Evolutionary conservation across 2,329 filamentous ascomycete genomes (phyloP).

Genomic region (Xylaria sp.): DNA sequence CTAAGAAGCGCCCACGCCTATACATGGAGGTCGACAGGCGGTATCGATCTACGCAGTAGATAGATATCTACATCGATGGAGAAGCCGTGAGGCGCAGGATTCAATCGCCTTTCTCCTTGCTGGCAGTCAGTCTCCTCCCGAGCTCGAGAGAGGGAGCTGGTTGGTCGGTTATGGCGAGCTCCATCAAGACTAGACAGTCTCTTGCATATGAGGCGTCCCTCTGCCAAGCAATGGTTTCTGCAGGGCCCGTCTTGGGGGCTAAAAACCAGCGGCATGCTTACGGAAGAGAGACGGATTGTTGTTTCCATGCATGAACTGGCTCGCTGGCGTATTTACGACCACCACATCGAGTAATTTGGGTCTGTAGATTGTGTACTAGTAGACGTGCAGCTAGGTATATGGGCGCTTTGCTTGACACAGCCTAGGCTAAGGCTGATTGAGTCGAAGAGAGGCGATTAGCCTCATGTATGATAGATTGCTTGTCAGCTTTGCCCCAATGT

Average conservation of each 20-base stretch:
- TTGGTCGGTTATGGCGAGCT: constrained; percentile 29
- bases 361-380: neutral
- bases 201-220: constrained; percentile 25
- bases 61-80: constrained; percentile 15
- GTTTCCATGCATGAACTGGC: constrained; percentile 26
- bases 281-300: constrained; percentile 2
- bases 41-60: neutral
- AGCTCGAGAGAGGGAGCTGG: constrained; percentile 28
- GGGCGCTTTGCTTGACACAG: constrained; percentile 10
- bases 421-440: constrained; percentile 12
- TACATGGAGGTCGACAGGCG: neutral
- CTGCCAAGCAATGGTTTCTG: constrained; percentile 34
- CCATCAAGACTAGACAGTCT: constrained; percentile 24
- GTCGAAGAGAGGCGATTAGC: neutral
- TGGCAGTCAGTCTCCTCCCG: constrained; percentile 15
- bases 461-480: constrained; percentile 11
- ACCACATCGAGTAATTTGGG: constrained; percentile 9
- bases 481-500: constrained; percentile 33
- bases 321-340: constrained; percentile 31
- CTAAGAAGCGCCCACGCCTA: constrained; percentile 4
- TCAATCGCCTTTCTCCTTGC: constrained; percentile 26
- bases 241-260: constrained; percentile 37
- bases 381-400: constrained; percentile 19
- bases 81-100: constrained; percentile 38
- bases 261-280: constrained; percentile 3